These are phyloP conservation scores for Pyrenopolyporus hunteri DNA, from an alignment of 495 filamentous ascomycete species.

Conservation along the genomic window DNA sequence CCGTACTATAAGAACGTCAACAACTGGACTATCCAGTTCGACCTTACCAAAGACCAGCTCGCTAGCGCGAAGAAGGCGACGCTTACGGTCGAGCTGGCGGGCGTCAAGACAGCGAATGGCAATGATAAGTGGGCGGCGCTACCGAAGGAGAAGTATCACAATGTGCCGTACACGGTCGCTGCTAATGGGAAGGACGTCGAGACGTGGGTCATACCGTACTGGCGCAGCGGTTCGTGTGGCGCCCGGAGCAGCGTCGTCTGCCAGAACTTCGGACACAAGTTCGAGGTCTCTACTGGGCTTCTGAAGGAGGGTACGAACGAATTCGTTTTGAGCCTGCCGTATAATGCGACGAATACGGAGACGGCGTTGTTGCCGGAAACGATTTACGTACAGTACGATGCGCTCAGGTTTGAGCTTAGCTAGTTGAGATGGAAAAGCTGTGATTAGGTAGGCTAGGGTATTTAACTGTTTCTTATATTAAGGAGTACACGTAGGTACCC, in stretches of 20 bases:
- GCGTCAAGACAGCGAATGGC: slow-evolving; percentile 56
- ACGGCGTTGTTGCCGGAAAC: slow-evolving; percentile 52
- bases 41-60: slow-evolving; percentile 44
- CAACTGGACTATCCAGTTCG: slow-evolving; percentile 61
- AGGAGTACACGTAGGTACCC: too few species aligned
- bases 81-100: slow-evolving; percentile 57
- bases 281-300: slow-evolving; percentile 49
- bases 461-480: not conserved
- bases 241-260: slow-evolving; percentile 55
- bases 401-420: slow-evolving; percentile 53
- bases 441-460: not conserved
- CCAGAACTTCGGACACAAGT: slow-evolving; percentile 54
- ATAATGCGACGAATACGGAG: slow-evolving; percentile 53
- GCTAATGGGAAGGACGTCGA: slow-evolving; percentile 27
- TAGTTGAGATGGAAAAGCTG: not conserved
- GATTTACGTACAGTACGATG: slow-evolving; percentile 61
- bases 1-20: slow-evolving; percentile 48
- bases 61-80: slow-evolving; percentile 44
- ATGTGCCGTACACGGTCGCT: slow-evolving; percentile 47
- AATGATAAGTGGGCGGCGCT: slow-evolving; percentile 45
- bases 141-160: slow-evolving; percentile 50
- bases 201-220: slow-evolving; percentile 39
- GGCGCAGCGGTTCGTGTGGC: slow-evolving; percentile 51
- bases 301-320: slow-evolving; percentile 50
- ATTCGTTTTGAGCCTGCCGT: slow-evolving; percentile 51